Conservation (phyloP, 768 basidiomycete species). For the Trametes cubensis region DNA sequence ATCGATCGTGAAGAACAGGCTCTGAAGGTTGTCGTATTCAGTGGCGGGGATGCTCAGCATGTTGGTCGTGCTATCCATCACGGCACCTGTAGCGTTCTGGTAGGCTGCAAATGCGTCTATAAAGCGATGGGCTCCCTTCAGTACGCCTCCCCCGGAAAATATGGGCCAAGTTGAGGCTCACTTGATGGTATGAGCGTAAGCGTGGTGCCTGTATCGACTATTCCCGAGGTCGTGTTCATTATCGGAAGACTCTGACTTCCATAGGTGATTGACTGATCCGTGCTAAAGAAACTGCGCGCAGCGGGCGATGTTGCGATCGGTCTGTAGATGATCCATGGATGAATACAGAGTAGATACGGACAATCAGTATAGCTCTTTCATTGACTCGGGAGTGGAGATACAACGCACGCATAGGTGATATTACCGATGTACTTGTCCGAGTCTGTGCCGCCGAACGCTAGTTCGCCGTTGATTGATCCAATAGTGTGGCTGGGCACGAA, state of each 20-base stretch:
- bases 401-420: conserved; percentile 31
- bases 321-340: conserved; percentile 13
- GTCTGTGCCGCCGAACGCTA: conserved; percentile 38
- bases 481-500: conserved; percentile 29
- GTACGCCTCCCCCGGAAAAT: neutral
- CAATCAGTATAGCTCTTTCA: no score
- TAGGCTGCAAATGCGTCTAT: conserved; percentile 38
- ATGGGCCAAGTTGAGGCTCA: conserved; percentile 1
- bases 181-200: conserved; percentile 24
- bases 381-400: neutral
- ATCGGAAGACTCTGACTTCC: conserved; percentile 21
- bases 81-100: conserved; percentile 36
- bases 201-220: conserved; percentile 34
- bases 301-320: conserved; percentile 37
- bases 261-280: conserved; percentile 37
- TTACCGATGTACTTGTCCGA: conserved; percentile 31
- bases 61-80: conserved; percentile 34
- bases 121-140: neutral
- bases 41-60: conserved; percentile 33
- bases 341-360: neutral
- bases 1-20: conserved; percentile 37
- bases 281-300: conserved; percentile 39
- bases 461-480: conserved; percentile 32
- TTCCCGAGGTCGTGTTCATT: conserved; percentile 27
- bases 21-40: conserved; percentile 36